These are phyloP conservation scores for Paratinospora sagittata DNA, from an alignment of 164 flowering plant species.

Conservation along the genomic window DNA sequence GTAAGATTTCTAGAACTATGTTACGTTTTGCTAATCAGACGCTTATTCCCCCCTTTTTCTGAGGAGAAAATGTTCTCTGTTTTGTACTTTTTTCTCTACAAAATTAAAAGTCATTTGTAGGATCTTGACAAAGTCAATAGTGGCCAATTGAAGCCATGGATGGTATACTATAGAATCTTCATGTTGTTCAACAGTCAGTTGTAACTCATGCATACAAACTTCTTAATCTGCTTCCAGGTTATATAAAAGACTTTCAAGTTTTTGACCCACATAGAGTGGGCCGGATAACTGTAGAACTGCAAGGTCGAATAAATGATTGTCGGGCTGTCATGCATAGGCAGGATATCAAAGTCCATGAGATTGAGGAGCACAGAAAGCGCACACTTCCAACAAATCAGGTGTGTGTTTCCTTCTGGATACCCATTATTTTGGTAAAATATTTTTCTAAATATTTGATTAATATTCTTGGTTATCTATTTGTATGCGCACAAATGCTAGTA, in stretches of 20 bases:
- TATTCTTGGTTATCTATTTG: not conserved
- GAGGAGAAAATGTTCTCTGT: too few species aligned
- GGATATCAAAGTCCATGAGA: slow-evolving; percentile 61
- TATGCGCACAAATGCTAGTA: not conserved
- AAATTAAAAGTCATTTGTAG: too few species aligned
- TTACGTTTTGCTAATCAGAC: too few species aligned
- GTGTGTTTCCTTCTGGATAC: not conserved
- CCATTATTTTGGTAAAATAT: not conserved
- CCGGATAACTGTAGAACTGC: slow-evolving; percentile 67
- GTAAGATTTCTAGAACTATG: too few species aligned
- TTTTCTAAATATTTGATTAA: not conserved
- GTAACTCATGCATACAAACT: not conserved
- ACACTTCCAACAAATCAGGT: slow-evolving; percentile 80
- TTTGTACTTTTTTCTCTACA: not conserved
- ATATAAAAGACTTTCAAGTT: slow-evolving; percentile 27
- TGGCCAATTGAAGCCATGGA: too few species aligned
- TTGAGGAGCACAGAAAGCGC: slow-evolving; percentile 43
- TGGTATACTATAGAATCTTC: not conserved
- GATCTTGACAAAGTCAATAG: too few species aligned
- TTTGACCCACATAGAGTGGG: slow-evolving; percentile 75
- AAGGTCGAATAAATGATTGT: slow-evolving; percentile 72
- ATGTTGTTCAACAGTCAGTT: not conserved
- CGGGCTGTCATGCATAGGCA: slow-evolving; percentile 67
- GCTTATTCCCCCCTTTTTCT: too few species aligned
- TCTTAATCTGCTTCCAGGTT: slow-evolving; percentile 40